Evolutionary conservation across 2,329 filamentous ascomycete genomes (phyloP).

Genomic region (Blastomyces parvus): DNA sequence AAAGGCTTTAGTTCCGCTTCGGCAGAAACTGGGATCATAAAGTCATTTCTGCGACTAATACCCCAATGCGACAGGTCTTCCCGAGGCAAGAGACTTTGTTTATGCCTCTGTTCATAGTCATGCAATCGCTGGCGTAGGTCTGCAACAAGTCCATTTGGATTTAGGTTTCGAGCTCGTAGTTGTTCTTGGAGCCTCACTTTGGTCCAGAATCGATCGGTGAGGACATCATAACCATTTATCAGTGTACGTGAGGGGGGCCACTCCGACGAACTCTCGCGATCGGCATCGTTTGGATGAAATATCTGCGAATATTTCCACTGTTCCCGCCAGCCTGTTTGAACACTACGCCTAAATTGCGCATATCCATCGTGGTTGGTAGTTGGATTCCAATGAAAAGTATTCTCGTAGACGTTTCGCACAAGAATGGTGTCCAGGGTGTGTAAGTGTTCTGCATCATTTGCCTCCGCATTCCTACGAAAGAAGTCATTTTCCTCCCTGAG

Average conservation of each 20-base stretch:
- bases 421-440: slow-evolving; percentile 15
- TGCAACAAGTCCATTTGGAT: slow-evolving; percentile 2
- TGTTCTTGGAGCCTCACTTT: slow-evolving; percentile 11
- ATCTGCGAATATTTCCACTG: slow-evolving; percentile 17
- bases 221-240: slow-evolving; percentile 14
- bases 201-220: slow-evolving; percentile 16
- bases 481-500: slow-evolving; percentile 13
- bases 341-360: slow-evolving; percentile 2
- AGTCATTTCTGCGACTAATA: slow-evolving; percentile 14
- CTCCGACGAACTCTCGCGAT: neutral
- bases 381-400: slow-evolving; percentile 19
- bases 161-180: neutral
- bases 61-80: slow-evolving; percentile 25
- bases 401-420: slow-evolving; percentile 26
- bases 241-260: slow-evolving; percentile 1
- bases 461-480: slow-evolving; percentile 8
- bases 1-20: slow-evolving; percentile 19
- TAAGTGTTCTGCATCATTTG: slow-evolving; percentile 7
- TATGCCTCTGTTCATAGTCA: slow-evolving; percentile 16
- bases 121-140: slow-evolving; percentile 20
- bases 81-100: slow-evolving; percentile 17
- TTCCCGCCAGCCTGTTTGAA: neutral
- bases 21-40: slow-evolving; percentile 16
- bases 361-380: slow-evolving; percentile 16
- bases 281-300: slow-evolving; percentile 10